These are phyloP conservation scores for Opeltia flavorubescens DNA, from an alignment of 495 filamentous ascomycete species.

Conservation along the genomic window DNA sequence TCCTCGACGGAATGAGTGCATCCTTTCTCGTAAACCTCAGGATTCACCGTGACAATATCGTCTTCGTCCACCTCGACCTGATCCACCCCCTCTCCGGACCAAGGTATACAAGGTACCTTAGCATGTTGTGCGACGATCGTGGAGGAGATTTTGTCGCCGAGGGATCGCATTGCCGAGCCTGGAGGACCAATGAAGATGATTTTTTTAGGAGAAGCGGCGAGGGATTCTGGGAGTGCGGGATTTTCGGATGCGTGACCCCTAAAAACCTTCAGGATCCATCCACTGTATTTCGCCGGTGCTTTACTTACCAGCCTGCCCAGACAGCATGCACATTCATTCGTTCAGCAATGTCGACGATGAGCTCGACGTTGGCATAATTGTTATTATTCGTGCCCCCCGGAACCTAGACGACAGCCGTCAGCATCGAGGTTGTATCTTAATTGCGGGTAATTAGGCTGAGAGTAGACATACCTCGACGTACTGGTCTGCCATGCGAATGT, in stretches of 20 bases:
- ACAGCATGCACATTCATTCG: slow-evolving; percentile 96
- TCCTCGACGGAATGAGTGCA: slow-evolving; percentile 82
- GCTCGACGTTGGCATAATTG: slow-evolving; percentile 99
- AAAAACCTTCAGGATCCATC: slow-evolving; percentile 5
- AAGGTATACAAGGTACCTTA: slow-evolving; percentile 92
- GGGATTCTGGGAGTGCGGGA: slow-evolving; percentile 86
- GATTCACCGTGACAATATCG: slow-evolving; percentile 83
- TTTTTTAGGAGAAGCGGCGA: slow-evolving; percentile 91
- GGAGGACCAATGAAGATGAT: slow-evolving; percentile 98
- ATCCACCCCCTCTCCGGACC: slow-evolving; percentile 88
- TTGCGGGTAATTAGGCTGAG: not conserved
- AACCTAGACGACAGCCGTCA: slow-evolving; percentile 27
- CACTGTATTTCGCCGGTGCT: not conserved
- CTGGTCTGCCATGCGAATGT: slow-evolving; percentile 98
- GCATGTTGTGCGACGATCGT: slow-evolving; percentile 99
- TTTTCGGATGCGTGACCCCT: slow-evolving; percentile 99
- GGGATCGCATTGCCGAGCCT: slow-evolving; percentile 94
- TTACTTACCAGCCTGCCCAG: slow-evolving; percentile 88
- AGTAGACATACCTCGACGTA: slow-evolving; percentile 69
- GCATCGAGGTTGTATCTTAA: not conserved
- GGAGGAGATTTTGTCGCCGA: slow-evolving; percentile 99
- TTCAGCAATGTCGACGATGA: slow-evolving; percentile 99
- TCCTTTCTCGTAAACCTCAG: slow-evolving; percentile 76
- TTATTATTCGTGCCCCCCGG: slow-evolving; percentile 99
- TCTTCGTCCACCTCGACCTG: slow-evolving; percentile 62